A percentile compares a stretch with the other conserved stretches of the same genome.
Conservation (phyloP, 345 rosid species). For the Gynandropsis gynandra region DNA sequence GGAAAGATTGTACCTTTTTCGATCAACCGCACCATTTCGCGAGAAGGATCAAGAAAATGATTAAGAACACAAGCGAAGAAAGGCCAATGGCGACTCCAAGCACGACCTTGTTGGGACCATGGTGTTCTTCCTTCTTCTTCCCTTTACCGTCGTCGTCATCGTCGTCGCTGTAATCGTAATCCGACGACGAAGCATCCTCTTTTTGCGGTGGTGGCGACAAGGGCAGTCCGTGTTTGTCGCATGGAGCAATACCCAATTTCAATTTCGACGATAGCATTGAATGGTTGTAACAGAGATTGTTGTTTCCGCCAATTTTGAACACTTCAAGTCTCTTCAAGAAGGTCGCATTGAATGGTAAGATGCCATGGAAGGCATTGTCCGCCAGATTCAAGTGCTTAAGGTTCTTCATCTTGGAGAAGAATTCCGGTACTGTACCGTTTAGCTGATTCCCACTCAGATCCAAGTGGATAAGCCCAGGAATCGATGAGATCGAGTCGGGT, state of each 20-base stretch:
- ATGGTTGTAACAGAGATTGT: slow-evolving; percentile 75
- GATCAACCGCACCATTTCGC: slow-evolving; percentile 69
- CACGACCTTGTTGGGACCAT: slow-evolving; percentile 80
- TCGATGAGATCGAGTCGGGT: slow-evolving; percentile 70
- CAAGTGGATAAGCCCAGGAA: slow-evolving; percentile 56
- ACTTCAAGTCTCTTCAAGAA: slow-evolving; percentile 54
- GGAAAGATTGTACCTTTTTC: not conserved
- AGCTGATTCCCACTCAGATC: slow-evolving; percentile 89
- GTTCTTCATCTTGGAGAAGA: slow-evolving; percentile 55
- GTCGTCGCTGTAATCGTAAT: slow-evolving; percentile 43
- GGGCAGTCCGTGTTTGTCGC: slow-evolving; percentile 90
- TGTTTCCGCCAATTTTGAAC: slow-evolving; percentile 70
- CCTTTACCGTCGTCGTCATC: slow-evolving; percentile 28
- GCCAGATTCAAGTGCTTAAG: slow-evolving; percentile 68
- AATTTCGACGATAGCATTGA: slow-evolving; percentile 55
- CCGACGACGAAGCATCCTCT: slow-evolving; percentile 38
- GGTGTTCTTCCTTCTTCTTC: slow-evolving; percentile 41
- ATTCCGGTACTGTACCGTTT: slow-evolving; percentile 79
- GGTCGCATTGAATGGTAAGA: slow-evolving; percentile 71
- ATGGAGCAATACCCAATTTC: slow-evolving; percentile 76
- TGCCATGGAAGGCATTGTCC: slow-evolving; percentile 66
- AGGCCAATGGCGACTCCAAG: slow-evolving; percentile 85
- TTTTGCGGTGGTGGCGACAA: slow-evolving; percentile 73
- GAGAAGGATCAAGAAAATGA: slow-evolving; percentile 67
- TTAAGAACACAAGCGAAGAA: slow-evolving; percentile 76